Evolutionary conservation across 192 early-diverging fungal genomes (phyloP).

Genomic region (Allomyces arbusculus): DNA sequence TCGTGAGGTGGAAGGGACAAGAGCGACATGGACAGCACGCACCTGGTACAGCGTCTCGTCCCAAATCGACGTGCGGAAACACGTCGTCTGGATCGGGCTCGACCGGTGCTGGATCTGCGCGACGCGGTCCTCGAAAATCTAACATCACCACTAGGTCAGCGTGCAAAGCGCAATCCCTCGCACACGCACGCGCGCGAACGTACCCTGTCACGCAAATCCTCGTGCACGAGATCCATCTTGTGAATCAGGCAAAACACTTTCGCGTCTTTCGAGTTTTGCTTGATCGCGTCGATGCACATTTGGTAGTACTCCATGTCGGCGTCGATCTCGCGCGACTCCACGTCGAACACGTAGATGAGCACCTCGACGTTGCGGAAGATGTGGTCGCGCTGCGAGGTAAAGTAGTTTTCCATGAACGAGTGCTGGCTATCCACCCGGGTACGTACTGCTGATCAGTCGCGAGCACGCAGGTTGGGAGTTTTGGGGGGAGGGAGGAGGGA

Average conservation of each 20-base stretch:
- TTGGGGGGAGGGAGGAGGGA: too few relatives aligned
- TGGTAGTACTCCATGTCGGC: constrained; percentile 83
- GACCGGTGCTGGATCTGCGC: constrained; percentile 44
- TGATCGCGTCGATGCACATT: constrained; percentile 62
- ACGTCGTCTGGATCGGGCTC: constrained; percentile 40
- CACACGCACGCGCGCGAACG: too few relatives aligned
- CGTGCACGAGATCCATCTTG: constrained; percentile 89
- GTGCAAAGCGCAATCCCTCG: too few relatives aligned
- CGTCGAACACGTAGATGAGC: constrained; percentile 97
- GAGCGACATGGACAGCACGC: constrained; percentile 11
- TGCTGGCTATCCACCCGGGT: constrained; percentile 41
- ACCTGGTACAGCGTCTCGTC: constrained; percentile 78
- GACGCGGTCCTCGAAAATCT: constrained; percentile 46
- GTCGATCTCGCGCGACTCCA: constrained; percentile 75
- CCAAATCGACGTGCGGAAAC: constrained; percentile 76
- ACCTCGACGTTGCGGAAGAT: constrained; percentile 97
- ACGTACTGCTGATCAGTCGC: too few relatives aligned
- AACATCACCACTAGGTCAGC: background rate
- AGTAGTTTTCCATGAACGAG: constrained; percentile 90
- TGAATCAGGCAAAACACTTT: constrained; percentile 91
- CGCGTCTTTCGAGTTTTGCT: constrained; percentile 63
- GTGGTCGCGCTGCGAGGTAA: constrained; percentile 74
- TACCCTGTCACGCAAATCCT: constrained; percentile 45
- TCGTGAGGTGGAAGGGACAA: constrained; percentile 14
- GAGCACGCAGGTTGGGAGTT: too few relatives aligned